Conservation (phyloP, 805 yeast species). For the Hanseniaspora occidentalis region DNA sequence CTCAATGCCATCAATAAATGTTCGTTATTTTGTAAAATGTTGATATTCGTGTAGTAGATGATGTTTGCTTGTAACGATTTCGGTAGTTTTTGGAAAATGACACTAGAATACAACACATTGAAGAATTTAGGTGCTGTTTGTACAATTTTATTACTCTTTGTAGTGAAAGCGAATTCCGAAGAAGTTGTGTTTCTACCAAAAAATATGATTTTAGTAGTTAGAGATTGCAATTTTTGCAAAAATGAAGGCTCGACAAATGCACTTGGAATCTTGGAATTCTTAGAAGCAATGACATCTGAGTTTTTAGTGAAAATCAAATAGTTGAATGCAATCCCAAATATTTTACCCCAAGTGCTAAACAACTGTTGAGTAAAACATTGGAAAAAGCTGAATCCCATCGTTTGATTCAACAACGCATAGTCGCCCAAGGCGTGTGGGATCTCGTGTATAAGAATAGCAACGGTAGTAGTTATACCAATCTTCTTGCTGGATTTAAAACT, state of each 20-base stretch:
- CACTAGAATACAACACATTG: neutral
- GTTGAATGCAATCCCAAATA: constrained; percentile 53
- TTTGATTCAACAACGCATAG: constrained; percentile 53
- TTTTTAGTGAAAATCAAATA: constrained; percentile 27
- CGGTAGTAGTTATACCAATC: constrained; percentile 56
- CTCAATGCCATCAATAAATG: neutral
- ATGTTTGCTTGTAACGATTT: neutral
- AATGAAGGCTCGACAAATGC: neutral
- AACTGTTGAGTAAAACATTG: constrained; percentile 59
- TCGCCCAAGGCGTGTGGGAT: constrained; percentile 77
- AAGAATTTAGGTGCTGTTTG: neutral
- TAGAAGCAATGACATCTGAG: neutral
- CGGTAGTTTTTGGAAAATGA: neutral
- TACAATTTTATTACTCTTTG: too few relatives aligned
- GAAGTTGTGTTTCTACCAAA: too few relatives aligned
- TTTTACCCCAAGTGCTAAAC: constrained; percentile 52
- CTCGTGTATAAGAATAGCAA: constrained; percentile 66
- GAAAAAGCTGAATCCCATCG: constrained; percentile 51
- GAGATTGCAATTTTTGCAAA: neutral
- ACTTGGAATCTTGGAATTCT: neutral
- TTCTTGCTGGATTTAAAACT: constrained; percentile 48
- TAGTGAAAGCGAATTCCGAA: too few relatives aligned
- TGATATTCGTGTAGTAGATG: neutral
- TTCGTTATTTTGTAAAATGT: neutral
- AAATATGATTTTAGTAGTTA: too few relatives aligned